Percentiles rank a stretch among this genome's conserved stretches.
phyloP scores from a whole-genome alignment of 805 yeast genomes.

The Ogataea methanolica region DNA sequence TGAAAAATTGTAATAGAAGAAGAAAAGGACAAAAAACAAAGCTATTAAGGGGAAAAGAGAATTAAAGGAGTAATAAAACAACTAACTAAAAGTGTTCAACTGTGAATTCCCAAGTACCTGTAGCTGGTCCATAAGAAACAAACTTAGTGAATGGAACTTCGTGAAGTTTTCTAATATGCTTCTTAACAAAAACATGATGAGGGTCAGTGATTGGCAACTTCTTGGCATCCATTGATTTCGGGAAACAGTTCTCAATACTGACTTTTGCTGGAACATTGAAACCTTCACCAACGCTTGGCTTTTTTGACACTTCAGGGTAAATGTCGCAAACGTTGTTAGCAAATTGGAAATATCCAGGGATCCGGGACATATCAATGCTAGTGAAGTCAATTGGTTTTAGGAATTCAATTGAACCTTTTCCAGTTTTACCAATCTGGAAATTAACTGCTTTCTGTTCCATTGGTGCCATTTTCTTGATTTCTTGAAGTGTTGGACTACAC shows the following conservation, averaged over 20 bases:
- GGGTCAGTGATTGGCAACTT: constrained; percentile 73
- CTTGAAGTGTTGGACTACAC: constrained; percentile 72
- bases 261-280: constrained; percentile 72
- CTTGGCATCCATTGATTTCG: constrained; percentile 62
- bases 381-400: constrained; percentile 80
- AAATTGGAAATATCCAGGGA: constrained; percentile 63
- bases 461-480: constrained; percentile 54
- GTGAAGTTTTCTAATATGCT: constrained; percentile 66
- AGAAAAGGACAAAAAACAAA: background rate
- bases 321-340: constrained; percentile 56
- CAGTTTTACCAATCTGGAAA: constrained; percentile 74
- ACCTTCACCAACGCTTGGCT: constrained; percentile 74
- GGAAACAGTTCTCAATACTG: constrained; percentile 76
- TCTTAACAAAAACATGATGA: constrained; percentile 62
- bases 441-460: constrained; percentile 59
- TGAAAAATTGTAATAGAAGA: background rate
- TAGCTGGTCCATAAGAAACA: constrained; percentile 68
- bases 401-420: constrained; percentile 75
- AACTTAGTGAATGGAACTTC: constrained; percentile 56
- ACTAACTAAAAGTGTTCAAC: constrained; percentile 34
- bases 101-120: constrained; percentile 68
- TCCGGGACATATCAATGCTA: constrained; percentile 54
- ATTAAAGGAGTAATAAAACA: background rate
- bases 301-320: constrained; percentile 62
- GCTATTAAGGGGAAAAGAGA: background rate